Evolutionary conservation across 768 basidiomycete species (phyloP), one percentile per base, ranked within the genome.

Genomic region (Fomitopsis pulvina): DNA sequence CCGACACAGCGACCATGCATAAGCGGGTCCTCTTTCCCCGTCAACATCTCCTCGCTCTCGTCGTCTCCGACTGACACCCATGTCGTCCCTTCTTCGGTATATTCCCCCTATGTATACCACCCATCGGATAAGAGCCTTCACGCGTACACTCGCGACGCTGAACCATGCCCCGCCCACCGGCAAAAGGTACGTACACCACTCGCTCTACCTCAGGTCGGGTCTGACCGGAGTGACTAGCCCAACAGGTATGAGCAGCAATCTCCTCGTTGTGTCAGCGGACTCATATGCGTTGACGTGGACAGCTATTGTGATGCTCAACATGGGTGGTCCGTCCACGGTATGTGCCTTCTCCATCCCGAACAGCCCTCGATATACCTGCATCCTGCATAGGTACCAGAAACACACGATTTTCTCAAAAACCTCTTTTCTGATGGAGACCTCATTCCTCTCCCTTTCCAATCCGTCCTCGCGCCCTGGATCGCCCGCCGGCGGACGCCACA

Each of bases 231-330:
- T 21, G 18, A 22, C 6, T 18, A 64, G 60, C 44, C 60, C 63
- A 8, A 62, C 60, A 63, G 59, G 61, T 62, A 58, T 41, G 58
- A 44, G 2, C 2, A n/a, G 22, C 4, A 11, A 12, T 26, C 14
- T 6, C 14, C 34, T 14, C 4, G 7, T 18, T 12, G 7, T 37
- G 18, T 20, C 44, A 5, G 26, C 3, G 39, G 5, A 21, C 14
- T 12, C 24, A 5, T 4, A 16, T 26, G 4, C n/a, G 25, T 46
- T 55, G 18, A 57, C 14, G 14, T 22, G 21, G 16, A 42, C 5
- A 81, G 95, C 88, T 30, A 78, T 98, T 54, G 92, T 99, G 37
- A 89, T 99, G 87, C 74, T 99, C 71, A 99, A 98, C 68, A 99
- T 99, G 96, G 96, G 96, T 39, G 96, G 96, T 1, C 96, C 95